Percentiles rank a stretch among this genome's conserved stretches.
Conservation (phyloP, 345 rosid genomes). For the Durio zibethinus region DNA sequence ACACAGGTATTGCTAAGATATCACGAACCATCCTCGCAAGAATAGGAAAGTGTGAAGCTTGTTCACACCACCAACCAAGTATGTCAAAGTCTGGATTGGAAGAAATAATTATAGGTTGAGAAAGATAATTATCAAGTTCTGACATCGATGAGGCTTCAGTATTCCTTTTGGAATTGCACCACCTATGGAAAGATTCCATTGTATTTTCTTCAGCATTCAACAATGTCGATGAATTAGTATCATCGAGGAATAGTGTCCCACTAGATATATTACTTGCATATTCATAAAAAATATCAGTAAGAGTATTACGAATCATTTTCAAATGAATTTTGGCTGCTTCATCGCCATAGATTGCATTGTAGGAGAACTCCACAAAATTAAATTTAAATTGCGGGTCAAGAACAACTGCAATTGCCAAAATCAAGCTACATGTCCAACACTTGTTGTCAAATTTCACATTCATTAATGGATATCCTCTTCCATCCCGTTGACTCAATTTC, state of each 20-base stretch:
- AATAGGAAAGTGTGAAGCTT: neutral
- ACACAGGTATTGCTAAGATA: constrained; percentile 9
- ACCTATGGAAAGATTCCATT: neutral
- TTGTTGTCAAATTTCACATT: neutral
- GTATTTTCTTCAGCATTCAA: neutral
- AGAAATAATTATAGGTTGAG: neutral
- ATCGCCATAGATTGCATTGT: neutral
- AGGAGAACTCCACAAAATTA: neutral
- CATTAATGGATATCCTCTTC: neutral
- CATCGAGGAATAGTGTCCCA: no score
- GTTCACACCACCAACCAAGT: constrained; percentile 14
- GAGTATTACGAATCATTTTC: neutral
- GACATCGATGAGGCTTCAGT: neutral
- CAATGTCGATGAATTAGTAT: neutral
- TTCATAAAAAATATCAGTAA: neutral
- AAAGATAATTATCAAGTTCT: constrained; percentile 13
- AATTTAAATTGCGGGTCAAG: constrained; percentile 9
- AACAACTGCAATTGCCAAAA: neutral
- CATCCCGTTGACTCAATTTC: neutral
- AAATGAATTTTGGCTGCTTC: neutral
- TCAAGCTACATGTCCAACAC: neutral
- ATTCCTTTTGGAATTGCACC: neutral
- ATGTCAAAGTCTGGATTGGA: neutral
- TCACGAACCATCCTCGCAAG: constrained; percentile 18
- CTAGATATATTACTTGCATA: neutral